Evolutionary conservation across 805 yeast genomes (phyloP).

Genomic region (Candida germanica): DNA sequence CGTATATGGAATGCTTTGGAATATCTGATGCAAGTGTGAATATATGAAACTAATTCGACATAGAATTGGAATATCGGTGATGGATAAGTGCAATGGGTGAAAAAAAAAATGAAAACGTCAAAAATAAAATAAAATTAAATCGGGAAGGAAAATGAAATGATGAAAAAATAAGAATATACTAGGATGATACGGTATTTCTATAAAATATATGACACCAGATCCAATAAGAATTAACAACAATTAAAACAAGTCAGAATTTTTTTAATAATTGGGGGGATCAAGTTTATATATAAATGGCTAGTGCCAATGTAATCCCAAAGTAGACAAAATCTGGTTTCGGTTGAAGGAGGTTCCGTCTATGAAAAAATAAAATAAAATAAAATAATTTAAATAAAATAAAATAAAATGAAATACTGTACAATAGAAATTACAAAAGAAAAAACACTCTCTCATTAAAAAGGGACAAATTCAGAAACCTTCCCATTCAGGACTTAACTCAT

Average conservation of each 20-base stretch:
- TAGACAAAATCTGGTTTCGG: too few species aligned
- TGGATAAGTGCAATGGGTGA: too few species aligned
- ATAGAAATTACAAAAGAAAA: too few species aligned
- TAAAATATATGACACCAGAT: neutral
- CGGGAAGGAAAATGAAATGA: neutral
- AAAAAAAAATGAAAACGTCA: neutral
- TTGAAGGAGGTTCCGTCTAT: too few species aligned
- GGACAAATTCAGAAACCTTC: too few species aligned
- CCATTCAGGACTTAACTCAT: neutral
- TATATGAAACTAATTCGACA: neutral
- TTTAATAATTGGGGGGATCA: neutral
- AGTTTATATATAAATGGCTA: neutral
- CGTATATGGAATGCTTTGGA: neutral
- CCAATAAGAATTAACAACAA: neutral
- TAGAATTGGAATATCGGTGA: neutral
- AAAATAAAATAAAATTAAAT: too few species aligned
- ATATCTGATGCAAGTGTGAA: neutral
- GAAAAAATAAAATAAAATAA: constrained; percentile 1
- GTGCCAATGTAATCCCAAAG: neutral
- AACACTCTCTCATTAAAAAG: too few species aligned
- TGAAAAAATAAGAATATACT: neutral
- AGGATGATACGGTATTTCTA: neutral
- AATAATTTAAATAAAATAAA: too few species aligned
- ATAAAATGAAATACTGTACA: too few species aligned
- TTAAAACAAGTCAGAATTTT: neutral